Base-by-base conservation (phyloP, 2,329 filamentous ascomycete species). In the Dothideomycetes sp. region DNA sequence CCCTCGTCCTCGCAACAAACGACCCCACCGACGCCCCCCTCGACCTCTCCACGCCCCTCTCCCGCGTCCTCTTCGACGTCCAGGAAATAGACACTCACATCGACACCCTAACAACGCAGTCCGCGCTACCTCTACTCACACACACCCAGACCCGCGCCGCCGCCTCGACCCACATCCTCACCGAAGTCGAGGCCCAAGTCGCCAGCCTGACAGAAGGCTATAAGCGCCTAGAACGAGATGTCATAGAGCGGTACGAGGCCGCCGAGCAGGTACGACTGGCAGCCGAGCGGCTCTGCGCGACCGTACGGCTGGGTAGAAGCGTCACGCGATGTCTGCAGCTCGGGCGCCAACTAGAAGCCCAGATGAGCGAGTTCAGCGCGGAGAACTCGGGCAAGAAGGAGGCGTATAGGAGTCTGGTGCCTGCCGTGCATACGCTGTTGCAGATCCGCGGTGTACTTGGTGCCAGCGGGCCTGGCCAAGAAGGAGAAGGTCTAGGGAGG, bases 21-120 rank as follows among this genome's bases (percentile, higher is more conserved):
- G 94, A 95, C 64, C 73, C 86, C 43, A 84, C 81, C 49, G 91
- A 96, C 63, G 81, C 81, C 2, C 83, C 86, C 5, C 75, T 96
- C 52, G 91, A 98, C 60, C 81, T 98, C 42, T 89, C 87, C 4
- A 96, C 91, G 12, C 89, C 91, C 3, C 73, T 98, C 35, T 94
- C 88, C 4, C 79, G 86, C 40, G 88, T 95, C 4, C 77, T 96
- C 5, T 98, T 98, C 63, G 91, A 98, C 62, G 81, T 91, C 3
- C 91, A 96, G 58, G 91, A 96, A 62, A 82, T 98, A 49, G 89
- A 96, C 63, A 94, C 88, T 0, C 87, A 94, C 57, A 94, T 98
- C 47, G 86, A 98, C 59, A 75, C 77, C 3, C 73, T 96, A 31
- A 93, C 89, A 4, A 91, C 87, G 2, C 80, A 83, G 47, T 84